These are phyloP conservation scores for Phyllosticta citrichinensis DNA, from an alignment of 2,329 filamentous ascomycete genomes.

Conservation along the genomic window DNA sequence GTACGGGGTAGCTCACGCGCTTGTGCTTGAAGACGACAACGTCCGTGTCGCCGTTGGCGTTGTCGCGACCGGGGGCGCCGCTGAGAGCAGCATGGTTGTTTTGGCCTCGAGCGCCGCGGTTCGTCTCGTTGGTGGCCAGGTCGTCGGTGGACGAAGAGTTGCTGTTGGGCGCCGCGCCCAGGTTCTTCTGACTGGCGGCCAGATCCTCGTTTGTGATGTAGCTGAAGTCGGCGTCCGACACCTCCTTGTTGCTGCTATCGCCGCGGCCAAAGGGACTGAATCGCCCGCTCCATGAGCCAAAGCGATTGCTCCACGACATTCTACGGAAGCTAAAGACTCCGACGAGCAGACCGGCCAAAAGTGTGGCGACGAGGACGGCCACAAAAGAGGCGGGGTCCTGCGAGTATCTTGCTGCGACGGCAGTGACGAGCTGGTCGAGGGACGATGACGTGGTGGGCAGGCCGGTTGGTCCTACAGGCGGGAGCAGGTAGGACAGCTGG, in stretches of 20 bases:
- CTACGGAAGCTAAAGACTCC: slow-evolving; percentile 29
- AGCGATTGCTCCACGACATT: slow-evolving; percentile 36
- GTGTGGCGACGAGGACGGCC: slow-evolving; percentile 16
- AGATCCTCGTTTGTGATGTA: slow-evolving; percentile 76
- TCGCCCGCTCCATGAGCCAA: slow-evolving; percentile 34
- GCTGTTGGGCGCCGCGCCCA: slow-evolving; percentile 14
- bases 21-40: slow-evolving; percentile 61
- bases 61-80: slow-evolving; percentile 10
- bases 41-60: slow-evolving; percentile 46
- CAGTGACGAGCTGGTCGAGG: neutral
- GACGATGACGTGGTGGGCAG: neutral
- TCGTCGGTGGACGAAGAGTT: slow-evolving; percentile 12
- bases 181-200: slow-evolving; percentile 26
- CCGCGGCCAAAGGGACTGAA: slow-evolving; percentile 40
- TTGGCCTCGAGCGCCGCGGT: slow-evolving; percentile 12
- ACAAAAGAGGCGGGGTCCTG: slow-evolving; percentile 3
- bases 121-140: neutral
- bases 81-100: slow-evolving; percentile 11
- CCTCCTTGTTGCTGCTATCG: slow-evolving; percentile 34
- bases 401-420: neutral
- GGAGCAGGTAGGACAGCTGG: slow-evolving; percentile 22
- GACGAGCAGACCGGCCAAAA: slow-evolving; percentile 27
- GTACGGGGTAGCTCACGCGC: slow-evolving; percentile 54
- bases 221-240: slow-evolving; percentile 67
- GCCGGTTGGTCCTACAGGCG: slow-evolving; percentile 21